Evolutionary conservation across 116 monocot species (phyloP).

Genomic region (Posidonia oceanica): DNA sequence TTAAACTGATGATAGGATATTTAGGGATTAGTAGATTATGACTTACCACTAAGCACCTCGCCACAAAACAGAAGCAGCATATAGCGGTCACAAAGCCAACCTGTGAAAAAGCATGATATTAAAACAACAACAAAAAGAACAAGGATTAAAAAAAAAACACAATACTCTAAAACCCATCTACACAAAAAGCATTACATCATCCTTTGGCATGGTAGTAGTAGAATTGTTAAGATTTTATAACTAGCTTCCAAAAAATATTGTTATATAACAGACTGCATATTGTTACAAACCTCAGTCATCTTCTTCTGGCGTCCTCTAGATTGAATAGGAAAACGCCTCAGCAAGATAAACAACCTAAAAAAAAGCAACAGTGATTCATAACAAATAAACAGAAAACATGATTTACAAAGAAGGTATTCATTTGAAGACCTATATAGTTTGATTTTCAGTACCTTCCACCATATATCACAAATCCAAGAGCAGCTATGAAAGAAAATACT

Average conservation of each 20-base stretch:
- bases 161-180: not conserved
- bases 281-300: constrained; percentile 50
- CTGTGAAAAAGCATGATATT: constrained; percentile 15
- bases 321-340: constrained; percentile 72
- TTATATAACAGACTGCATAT: not conserved
- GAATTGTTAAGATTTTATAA: not conserved
- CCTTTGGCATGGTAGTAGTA: not conserved
- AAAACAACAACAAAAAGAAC: not conserved
- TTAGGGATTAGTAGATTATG: too few relatives aligned
- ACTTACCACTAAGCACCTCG: constrained; percentile 63
- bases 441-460: constrained; percentile 51
- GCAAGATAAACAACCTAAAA: constrained; percentile 59
- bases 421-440: not conserved
- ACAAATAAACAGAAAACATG: not conserved
- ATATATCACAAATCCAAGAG: constrained; percentile 76
- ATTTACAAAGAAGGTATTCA: not conserved
- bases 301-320: constrained; percentile 74
- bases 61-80: constrained; percentile 67
- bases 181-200: not conserved
- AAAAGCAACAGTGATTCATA: not conserved
- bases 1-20: constrained; percentile 6
- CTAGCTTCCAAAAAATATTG: not conserved
- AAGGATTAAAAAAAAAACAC: not conserved
- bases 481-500: constrained; percentile 74
- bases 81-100: constrained; percentile 70